Conservation (phyloP, 1,284 basidiomycete genomes). For the Naganishia liquefaciens region DNA sequence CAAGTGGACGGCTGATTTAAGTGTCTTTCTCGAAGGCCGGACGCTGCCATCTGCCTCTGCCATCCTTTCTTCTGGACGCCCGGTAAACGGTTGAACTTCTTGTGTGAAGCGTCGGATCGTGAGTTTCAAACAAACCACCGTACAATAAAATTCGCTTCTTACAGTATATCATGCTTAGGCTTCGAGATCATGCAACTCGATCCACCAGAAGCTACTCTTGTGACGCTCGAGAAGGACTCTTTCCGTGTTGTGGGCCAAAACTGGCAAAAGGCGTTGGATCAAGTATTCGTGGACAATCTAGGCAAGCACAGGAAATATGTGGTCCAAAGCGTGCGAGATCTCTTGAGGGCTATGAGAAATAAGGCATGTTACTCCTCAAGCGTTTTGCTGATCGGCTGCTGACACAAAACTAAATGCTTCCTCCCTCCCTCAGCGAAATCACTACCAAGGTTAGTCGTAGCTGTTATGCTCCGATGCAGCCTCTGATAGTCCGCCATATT, state of each 20-base stretch:
- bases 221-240: slow-evolving; percentile 73
- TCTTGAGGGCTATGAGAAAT: slow-evolving; percentile 88
- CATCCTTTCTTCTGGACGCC: slow-evolving; percentile 98
- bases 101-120: slow-evolving; percentile 94
- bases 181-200: slow-evolving; percentile 97
- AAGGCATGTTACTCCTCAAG: slow-evolving; percentile 67
- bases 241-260: slow-evolving; percentile 72
- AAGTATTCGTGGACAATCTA: slow-evolving; percentile 85
- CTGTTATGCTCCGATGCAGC: not conserved
- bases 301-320: slow-evolving; percentile 98
- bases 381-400: not conserved
- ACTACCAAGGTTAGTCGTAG: slow-evolving; percentile 75
- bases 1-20: slow-evolving; percentile 1
- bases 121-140: slow-evolving; percentile 26
- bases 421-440: slow-evolving; percentile 76
- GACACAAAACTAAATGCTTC: not conserved
- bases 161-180: slow-evolving; percentile 30
- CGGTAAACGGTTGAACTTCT: slow-evolving; percentile 78
- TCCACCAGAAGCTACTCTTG: slow-evolving; percentile 74
- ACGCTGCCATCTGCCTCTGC: slow-evolving; percentile 77
- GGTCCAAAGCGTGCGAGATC: slow-evolving; percentile 81
- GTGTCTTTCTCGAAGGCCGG: slow-evolving; percentile 63
- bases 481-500: slow-evolving; percentile 1
- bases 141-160: slow-evolving; percentile 3
- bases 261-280: slow-evolving; percentile 85